These are phyloP conservation scores for Staphylotrichum tortipilum DNA, from an alignment of 495 filamentous ascomycete species.

Conservation along the genomic window DNA sequence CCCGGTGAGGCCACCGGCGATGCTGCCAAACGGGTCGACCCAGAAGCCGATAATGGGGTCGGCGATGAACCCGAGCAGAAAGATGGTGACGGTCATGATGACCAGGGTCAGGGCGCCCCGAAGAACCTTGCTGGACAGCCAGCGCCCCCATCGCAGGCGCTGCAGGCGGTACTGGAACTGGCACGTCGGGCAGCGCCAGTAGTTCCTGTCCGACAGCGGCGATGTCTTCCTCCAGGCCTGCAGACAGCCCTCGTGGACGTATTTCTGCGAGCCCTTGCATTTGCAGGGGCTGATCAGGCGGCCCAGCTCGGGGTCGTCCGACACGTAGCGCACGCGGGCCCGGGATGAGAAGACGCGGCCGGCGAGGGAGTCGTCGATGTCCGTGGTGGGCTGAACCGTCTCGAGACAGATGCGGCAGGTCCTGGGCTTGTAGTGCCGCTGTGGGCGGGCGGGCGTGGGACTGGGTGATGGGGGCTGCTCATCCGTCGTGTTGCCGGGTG, in stretches of 20 bases:
- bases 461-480: slow-evolving; percentile 16
- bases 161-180: slow-evolving; percentile 74
- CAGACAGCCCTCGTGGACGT: slow-evolving; percentile 92
- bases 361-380: slow-evolving; percentile 51
- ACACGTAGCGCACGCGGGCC: slow-evolving; percentile 65
- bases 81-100: slow-evolving; percentile 63
- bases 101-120: slow-evolving; percentile 58
- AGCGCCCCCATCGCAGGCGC: slow-evolving; percentile 64
- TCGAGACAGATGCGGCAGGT: slow-evolving; percentile 93
- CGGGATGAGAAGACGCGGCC: slow-evolving; percentile 53
- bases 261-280: slow-evolving; percentile 86
- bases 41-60: slow-evolving; percentile 89
- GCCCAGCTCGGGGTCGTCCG: slow-evolving; percentile 63
- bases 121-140: slow-evolving; percentile 57
- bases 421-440: slow-evolving; percentile 54
- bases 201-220: slow-evolving; percentile 58
- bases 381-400: slow-evolving; percentile 66
- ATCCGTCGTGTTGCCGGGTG: slow-evolving; percentile 2
- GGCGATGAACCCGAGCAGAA: slow-evolving; percentile 78
- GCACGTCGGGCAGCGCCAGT: slow-evolving; percentile 85
- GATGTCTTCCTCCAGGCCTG: slow-evolving; percentile 75
- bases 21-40: slow-evolving; percentile 56
- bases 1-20: slow-evolving; percentile 36
- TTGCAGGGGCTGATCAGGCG: slow-evolving; percentile 85
- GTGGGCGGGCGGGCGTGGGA: slow-evolving; percentile 20